Conservation (phyloP, 176 grass and related monocot genomes). For the Coix lacrymajobi region DNA sequence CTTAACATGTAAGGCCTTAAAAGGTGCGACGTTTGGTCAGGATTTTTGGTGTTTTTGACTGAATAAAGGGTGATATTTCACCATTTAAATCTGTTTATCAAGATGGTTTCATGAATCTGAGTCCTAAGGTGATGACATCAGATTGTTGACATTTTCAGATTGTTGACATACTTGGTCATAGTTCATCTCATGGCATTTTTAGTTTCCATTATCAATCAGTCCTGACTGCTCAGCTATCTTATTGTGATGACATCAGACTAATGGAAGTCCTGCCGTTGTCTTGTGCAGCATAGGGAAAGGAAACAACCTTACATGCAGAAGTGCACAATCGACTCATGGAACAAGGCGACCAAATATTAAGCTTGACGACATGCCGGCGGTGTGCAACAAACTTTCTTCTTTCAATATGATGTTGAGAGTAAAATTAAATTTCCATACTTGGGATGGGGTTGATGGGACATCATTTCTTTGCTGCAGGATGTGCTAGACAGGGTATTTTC, state of each 20-base stretch:
- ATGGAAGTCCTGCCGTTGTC: neutral
- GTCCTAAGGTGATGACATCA: neutral
- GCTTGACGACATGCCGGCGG: neutral
- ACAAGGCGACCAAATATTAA: neutral
- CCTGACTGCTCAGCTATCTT: neutral
- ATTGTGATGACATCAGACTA: neutral
- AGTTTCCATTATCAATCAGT: neutral
- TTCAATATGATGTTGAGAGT: neutral
- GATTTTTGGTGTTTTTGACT: neutral
- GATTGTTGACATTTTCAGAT: neutral
- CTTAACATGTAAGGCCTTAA: neutral
- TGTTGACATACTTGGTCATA: neutral
- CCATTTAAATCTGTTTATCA: neutral
- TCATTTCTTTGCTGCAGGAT: slow-evolving; percentile 7
- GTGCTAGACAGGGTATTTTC: neutral
- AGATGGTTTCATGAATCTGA: neutral
- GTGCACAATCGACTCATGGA: neutral
- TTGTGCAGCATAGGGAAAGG: neutral
- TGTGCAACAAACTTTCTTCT: neutral
- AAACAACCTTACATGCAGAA: neutral
- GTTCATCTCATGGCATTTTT: neutral
- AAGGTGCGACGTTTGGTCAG: neutral
- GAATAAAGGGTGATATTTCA: neutral
- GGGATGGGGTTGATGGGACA: neutral
- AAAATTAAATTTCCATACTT: neutral